Evolutionary conservation across 2,329 filamentous ascomycete species (phyloP).

Genomic region (Colletotrichum spinosum): DNA sequence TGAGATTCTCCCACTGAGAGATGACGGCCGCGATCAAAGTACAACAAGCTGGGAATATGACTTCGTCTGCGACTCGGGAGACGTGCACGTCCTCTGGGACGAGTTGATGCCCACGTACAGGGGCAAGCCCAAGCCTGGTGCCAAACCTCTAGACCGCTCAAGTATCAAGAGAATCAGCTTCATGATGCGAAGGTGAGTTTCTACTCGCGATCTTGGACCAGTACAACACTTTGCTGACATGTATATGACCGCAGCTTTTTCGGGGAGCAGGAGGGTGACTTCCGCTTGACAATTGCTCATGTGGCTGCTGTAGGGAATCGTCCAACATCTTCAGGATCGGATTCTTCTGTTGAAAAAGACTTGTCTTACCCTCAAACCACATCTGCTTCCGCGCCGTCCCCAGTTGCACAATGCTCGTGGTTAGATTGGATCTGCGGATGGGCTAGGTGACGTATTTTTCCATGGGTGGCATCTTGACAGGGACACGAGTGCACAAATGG

Average conservation of each 20-base stretch:
- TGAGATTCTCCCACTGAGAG: slow-evolving; percentile 65
- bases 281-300: slow-evolving; percentile 63
- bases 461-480: neutral
- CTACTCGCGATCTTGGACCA: too few relatives aligned
- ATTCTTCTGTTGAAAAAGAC: slow-evolving; percentile 16
- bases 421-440: slow-evolving; percentile 30
- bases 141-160: slow-evolving; percentile 67
- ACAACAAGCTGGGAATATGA: slow-evolving; percentile 81
- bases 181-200: slow-evolving; percentile 81
- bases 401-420: slow-evolving; percentile 16
- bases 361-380: neutral
- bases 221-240: slow-evolving; percentile 40
- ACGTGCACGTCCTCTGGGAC: slow-evolving; percentile 71
- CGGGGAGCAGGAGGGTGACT: slow-evolving; percentile 77
- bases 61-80: slow-evolving; percentile 58
- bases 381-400: neutral
- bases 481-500: too few relatives aligned
- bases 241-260: slow-evolving; percentile 70
- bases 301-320: slow-evolving; percentile 31
- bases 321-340: slow-evolving; percentile 12
- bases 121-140: slow-evolving; percentile 72
- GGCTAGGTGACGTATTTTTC: slow-evolving; percentile 6
- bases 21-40: slow-evolving; percentile 77
- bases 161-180: slow-evolving; percentile 76
- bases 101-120: slow-evolving; percentile 79